These are phyloP conservation scores for Globisporangium canariense DNA, from an alignment of 352 stramenopile genomes.

Conservation along the genomic window DNA sequence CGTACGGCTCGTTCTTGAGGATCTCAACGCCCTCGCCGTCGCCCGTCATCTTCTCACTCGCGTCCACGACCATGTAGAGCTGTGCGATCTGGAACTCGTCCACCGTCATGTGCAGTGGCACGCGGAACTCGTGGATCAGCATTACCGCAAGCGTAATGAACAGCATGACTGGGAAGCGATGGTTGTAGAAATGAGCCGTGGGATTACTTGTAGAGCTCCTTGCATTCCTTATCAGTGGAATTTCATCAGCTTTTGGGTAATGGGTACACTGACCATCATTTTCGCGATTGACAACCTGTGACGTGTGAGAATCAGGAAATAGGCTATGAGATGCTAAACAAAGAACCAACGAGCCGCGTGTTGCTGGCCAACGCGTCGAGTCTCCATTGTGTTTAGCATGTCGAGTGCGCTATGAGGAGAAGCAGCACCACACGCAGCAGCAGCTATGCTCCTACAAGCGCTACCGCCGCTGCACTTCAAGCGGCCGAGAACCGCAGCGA, in stretches of 20 bases:
- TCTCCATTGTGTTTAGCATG: neutral
- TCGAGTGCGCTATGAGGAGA: neutral
- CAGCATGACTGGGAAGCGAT: too few species aligned
- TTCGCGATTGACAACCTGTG: too few species aligned
- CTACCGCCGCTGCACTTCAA: too few species aligned
- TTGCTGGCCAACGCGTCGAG: neutral
- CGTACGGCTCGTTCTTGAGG: slow-evolving; percentile 76
- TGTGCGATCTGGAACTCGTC: slow-evolving; percentile 85
- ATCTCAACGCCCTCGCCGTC: slow-evolving; percentile 86
- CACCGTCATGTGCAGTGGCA: slow-evolving; percentile 84
- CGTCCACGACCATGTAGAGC: slow-evolving; percentile 87
- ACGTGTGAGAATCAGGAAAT: neutral
- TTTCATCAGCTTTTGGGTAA: too few species aligned
- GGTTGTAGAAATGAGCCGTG: too few species aligned
- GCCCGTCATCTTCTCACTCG: slow-evolving; percentile 80
- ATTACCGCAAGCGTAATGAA: slow-evolving; percentile 33
- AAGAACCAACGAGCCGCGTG: neutral
- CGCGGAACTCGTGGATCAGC: slow-evolving; percentile 85
- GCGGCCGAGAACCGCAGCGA: neutral
- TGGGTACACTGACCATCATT: too few species aligned
- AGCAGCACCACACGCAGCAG: neutral
- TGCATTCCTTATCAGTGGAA: too few species aligned
- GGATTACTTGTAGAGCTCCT: too few species aligned
- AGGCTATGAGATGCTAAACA: too few species aligned
- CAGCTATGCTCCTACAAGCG: too few species aligned